Percentiles rank a stretch among this genome's conserved stretches.
These are phyloP conservation scores for Lecanicillium sp. DNA, from an alignment of 2,329 filamentous ascomycete genomes.

Conservation along the genomic window DNA sequence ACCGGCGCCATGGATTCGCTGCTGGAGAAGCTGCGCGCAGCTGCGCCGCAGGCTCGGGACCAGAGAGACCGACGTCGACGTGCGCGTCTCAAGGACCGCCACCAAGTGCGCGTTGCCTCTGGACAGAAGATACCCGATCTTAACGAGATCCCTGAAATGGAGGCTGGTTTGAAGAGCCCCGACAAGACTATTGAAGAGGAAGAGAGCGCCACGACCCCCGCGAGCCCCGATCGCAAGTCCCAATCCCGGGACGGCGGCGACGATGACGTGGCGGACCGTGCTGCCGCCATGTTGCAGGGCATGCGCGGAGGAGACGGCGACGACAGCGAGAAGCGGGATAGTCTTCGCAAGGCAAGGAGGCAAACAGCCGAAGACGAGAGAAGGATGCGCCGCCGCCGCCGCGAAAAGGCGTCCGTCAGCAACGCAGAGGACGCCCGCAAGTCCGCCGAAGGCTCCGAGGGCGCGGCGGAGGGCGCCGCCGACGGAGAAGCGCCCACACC, in stretches of 20 bases:
- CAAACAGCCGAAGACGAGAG: conserved; percentile 78
- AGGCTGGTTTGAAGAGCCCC: conserved; percentile 31
- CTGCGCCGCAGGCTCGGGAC: conserved; percentile 83
- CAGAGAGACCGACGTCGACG: conserved; percentile 82
- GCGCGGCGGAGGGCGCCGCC: conserved; percentile 17
- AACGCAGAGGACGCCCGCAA: conserved; percentile 21
- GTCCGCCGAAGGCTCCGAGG: conserved; percentile 18
- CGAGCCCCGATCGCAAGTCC: conserved; percentile 42
- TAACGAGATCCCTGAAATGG: conserved; percentile 55
- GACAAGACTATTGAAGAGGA: conserved; percentile 41
- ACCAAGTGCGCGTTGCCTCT: conserved; percentile 83
- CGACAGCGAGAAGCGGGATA: conserved; percentile 50
- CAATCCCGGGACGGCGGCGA: conserved; percentile 43
- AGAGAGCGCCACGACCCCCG: conserved; percentile 29
- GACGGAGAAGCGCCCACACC: conserved; percentile 11
- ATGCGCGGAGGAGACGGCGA: conserved; percentile 63
- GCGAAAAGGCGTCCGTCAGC: conserved; percentile 50
- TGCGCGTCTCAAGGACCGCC: conserved; percentile 81
- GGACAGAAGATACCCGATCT: conserved; percentile 78
- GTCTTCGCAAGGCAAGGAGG: conserved; percentile 53
- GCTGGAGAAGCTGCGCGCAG: conserved; percentile 88
- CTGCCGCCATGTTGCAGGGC: conserved; percentile 76
- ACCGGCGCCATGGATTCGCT: conserved; percentile 95
- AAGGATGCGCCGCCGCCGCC: conserved; percentile 57
- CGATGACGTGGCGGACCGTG: conserved; percentile 78